phyloP scores from a whole-genome alignment of 345 rosid species.

The Pistacia vera region DNA sequence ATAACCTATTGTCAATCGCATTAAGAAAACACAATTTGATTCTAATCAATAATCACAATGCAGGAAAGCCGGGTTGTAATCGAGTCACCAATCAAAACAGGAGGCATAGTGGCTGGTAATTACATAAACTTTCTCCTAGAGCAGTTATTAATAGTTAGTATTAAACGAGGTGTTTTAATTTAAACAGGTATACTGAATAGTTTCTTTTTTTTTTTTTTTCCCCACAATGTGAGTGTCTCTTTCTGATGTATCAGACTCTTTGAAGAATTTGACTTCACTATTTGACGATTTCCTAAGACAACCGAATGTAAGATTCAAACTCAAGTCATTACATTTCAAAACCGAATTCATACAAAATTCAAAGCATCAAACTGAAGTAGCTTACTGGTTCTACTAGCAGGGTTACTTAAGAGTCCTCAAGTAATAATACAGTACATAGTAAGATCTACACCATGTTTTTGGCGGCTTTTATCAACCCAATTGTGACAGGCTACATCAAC shows the following conservation, averaged over 20 bases:
- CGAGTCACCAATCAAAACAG: conserved; percentile 84
- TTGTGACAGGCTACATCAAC: conserved; percentile 52
- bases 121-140: not conserved
- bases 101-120: conserved; percentile 74
- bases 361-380: not conserved
- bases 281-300: conserved; percentile 62
- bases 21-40: not conserved
- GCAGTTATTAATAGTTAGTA: too few relatives aligned
- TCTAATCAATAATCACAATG: conserved; percentile 12
- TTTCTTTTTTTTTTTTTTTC: not conserved
- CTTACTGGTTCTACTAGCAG: conserved; percentile 33
- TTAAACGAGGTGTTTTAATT: too few relatives aligned
- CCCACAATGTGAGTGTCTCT: not conserved
- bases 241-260: conserved; percentile 37
- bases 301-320: conserved; percentile 55
- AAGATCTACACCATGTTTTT: conserved; percentile 39
- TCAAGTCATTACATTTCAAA: not conserved
- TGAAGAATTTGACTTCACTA: conserved; percentile 48
- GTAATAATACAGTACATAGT: conserved; percentile 35
- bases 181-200: too few relatives aligned
- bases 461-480: conserved; percentile 49
- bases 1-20: not conserved
- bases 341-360: not conserved
- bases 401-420: conserved; percentile 66
- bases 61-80: conserved; percentile 68